Evolutionary conservation across 2,329 filamentous ascomycete genomes (phyloP).

Genomic region (Ceratocystis cacaofunesta): DNA sequence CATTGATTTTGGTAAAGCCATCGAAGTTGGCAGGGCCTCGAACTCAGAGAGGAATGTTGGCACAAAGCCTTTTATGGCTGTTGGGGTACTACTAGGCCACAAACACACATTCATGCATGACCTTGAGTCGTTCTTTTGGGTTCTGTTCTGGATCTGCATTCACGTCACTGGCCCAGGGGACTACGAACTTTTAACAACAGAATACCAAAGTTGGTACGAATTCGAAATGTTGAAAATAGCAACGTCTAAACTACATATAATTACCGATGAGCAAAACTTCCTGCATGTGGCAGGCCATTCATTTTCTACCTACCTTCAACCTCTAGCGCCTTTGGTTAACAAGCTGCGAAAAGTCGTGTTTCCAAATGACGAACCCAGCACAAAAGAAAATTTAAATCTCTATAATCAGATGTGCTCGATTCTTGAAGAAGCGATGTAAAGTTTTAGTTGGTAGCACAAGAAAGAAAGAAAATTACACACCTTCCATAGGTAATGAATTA

Average conservation of each 20-base stretch:
- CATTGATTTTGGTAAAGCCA: neutral
- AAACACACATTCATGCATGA: constrained; percentile 1
- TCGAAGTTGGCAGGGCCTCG: neutral
- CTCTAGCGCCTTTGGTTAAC: neutral
- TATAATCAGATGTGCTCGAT: neutral
- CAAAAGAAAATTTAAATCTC: neutral
- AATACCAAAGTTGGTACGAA: neutral
- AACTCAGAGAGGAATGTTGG: neutral
- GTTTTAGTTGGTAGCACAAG: too few species aligned
- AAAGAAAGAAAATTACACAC: too few species aligned
- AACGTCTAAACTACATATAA: neutral
- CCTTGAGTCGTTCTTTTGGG: constrained; percentile 9
- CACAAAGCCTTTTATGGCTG: neutral
- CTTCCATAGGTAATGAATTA: too few species aligned
- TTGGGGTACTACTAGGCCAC: neutral
- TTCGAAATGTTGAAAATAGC: neutral
- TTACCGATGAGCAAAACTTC: neutral
- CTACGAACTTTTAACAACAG: neutral
- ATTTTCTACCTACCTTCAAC: neutral
- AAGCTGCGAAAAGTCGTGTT: neutral
- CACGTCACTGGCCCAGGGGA: neutral
- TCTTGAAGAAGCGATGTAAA: neutral
- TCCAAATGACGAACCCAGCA: neutral
- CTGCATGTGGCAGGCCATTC: neutral
- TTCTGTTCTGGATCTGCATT: neutral